A percentile compares a stretch with the other conserved stretches of the same genome.
Conservation (phyloP, 1,284 basidiomycete species). For the Exobasidium rhododendri region DNA sequence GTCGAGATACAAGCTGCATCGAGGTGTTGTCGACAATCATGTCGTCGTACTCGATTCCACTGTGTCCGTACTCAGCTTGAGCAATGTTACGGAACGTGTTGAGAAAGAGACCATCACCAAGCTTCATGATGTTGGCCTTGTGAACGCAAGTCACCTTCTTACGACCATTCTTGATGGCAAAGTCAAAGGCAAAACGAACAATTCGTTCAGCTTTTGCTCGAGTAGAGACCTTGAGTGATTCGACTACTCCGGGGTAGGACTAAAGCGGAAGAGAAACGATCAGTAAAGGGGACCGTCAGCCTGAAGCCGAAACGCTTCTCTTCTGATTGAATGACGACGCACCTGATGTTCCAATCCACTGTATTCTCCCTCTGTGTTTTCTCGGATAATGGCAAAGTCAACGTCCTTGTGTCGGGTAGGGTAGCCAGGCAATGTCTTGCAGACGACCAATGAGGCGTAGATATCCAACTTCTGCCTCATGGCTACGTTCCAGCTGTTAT, state of each 20-base stretch:
- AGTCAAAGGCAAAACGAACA: constrained; percentile 95
- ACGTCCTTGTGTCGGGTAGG: constrained; percentile 94
- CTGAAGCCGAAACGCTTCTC: background rate
- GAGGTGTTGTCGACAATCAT: constrained; percentile 99
- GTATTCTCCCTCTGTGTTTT: constrained; percentile 99
- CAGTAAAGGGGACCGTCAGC: background rate
- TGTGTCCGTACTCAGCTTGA: constrained; percentile 60
- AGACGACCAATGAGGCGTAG: constrained; percentile 95
- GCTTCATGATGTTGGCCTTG: constrained; percentile 99
- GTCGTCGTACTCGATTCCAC: constrained; percentile 88
- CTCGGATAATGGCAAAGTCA: constrained; percentile 98
- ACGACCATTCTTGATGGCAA: constrained; percentile 96
- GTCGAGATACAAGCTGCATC: constrained; percentile 96
- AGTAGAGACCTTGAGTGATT: constrained; percentile 96
- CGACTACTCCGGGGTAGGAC: constrained; percentile 96
- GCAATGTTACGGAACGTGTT: constrained; percentile 96
- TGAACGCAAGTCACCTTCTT: constrained; percentile 99
- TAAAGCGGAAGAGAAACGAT: constrained; percentile 15
- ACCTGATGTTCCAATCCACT: constrained; percentile 92
- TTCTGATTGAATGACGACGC: constrained; percentile 9
- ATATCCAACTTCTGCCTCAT: constrained; percentile 99
- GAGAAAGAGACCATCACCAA: constrained; percentile 98
- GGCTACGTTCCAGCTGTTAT: constrained; percentile 99
- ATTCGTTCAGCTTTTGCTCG: constrained; percentile 94
- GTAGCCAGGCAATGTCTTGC: constrained; percentile 96